Evolutionary conservation across 2,329 filamentous ascomycete genomes (phyloP), one percentile per base, ranked within the genome.

Genomic region (Cadophora sp.): DNA sequence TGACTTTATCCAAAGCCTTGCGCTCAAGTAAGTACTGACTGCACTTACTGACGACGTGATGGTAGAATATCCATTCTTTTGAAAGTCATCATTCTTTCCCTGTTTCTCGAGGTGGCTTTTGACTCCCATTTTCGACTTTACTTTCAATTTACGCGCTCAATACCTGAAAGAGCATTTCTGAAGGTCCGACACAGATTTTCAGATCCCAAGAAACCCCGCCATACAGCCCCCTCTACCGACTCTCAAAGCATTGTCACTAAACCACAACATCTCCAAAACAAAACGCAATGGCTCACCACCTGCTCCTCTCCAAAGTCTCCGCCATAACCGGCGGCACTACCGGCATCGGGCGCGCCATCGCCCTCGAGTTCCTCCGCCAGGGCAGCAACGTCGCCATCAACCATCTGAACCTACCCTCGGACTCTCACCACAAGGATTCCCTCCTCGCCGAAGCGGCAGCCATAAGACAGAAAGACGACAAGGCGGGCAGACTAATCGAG

Each of bases 241-340:
- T 55, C 29, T 1, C n/a, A 9, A 37, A 37, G 34, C 29, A 22
- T 46, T n/a, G n/a, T n/a, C n/a, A n/a, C n/a, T n/a, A n/a, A 24
- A 37, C 19, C 48, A 24, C 46, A 50, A 53, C 9, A 51, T 31
- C 8, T 40, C 1, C 64, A 37, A 66, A 50, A n/a, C 11, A n/a
- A 9, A 22, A 48, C 43, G 7, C 19, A 34, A 75, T 76, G 74
- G 69, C 74, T 12, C 68, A 69, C 68, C 69, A 70, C 72, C 85
- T 96, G 73, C 88, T 97, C 67, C 77, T 81, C 65, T 88, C 87
- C 79, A 97, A 97, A 80, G 91, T 90, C 14, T 92, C 92, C 80
- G 91, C 93, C 78, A 93, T 97, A 76, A 97, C 93, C 6, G 93
- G 94, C 72, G 93, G 92, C 67, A 91, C 91, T 3, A 97, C 93